Conservation (phyloP, 345 rosid species). For the Mallotus nudiflorus region DNA sequence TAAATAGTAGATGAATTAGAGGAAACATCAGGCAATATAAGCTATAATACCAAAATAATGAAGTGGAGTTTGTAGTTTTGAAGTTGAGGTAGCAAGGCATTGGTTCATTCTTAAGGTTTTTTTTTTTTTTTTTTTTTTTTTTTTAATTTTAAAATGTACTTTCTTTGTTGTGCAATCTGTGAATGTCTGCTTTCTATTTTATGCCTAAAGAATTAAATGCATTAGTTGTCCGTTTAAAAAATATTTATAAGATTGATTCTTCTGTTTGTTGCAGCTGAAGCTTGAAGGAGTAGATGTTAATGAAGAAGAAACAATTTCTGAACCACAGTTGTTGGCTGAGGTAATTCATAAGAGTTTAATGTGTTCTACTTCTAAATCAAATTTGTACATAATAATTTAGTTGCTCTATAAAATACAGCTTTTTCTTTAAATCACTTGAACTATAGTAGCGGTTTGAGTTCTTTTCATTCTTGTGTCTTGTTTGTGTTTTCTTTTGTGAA, state of each 20-base stretch:
- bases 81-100: slow-evolving; percentile 1
- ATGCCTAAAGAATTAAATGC: not conserved
- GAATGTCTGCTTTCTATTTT: not conserved
- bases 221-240: not conserved
- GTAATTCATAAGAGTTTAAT: slow-evolving; percentile 31
- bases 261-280: slow-evolving; percentile 49
- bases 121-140: too few species aligned
- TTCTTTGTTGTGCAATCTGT: slow-evolving; percentile 13
- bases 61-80: slow-evolving; percentile 1
- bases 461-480: not conserved
- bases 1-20: not conserved
- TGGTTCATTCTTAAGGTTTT: not conserved
- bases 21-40: not conserved
- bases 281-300: slow-evolving; percentile 68
- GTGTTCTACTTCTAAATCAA: not conserved
- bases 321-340: slow-evolving; percentile 74
- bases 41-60: not conserved
- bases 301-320: slow-evolving; percentile 90
- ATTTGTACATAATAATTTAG: not conserved
- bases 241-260: slow-evolving; percentile 5
- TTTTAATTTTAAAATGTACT: too few species aligned
- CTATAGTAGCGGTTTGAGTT: not conserved
- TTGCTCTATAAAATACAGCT: not conserved
- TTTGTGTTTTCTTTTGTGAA: not conserved
- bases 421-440: not conserved